Evolutionary conservation across 1,284 basidiomycete species (phyloP), one percentile per base, ranked within the genome.

Genomic region (Trichosporon sp.): DNA sequence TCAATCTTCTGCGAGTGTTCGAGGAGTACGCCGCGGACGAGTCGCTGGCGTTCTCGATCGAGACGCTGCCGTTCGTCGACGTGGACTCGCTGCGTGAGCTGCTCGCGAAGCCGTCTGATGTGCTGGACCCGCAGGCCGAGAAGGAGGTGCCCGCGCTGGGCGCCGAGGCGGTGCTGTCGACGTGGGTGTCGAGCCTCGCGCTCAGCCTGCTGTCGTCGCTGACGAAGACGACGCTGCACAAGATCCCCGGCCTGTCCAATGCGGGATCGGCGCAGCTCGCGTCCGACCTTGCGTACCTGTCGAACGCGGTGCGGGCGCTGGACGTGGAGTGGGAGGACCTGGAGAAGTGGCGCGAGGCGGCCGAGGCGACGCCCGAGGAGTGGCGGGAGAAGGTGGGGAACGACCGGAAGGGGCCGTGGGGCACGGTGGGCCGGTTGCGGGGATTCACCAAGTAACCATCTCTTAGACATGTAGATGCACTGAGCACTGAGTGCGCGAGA

Each of bases 11-110:
- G 1, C 85, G 95, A 64, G 85, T 98, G 23, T 96, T 99, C 79
- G 95, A 98, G 80, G 91, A 95, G 18, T 95, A 97, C 77, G 93
- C 92, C 3, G 90, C 92, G 66, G 95, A 98, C 80, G 91, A 92
- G 73, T 92, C 92, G 11, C 86, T 97, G n/a, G 88, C 89, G 1
- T 96, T 93, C 82, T 92, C 91, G n/a, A 85, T 95, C 64, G 88
- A 90, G 71, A 93, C 92, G 0, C 85, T 96, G 3, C 92, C 93
- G 0, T 87, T 86, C 76, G 83, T 94, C 67, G 88, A 89, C 72
- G 75, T 82, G 2, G 87, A 89, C 64, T 83, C 88, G 18, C 81
- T 90, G 34, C 66, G 65, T 29, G n/a, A 75, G 64, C 82, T 82
- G 7, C 62, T 73, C 76, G 87, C 72, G 83, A 85, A 68, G 64